These are phyloP conservation scores for Rhizophagus clarus DNA, from an alignment of 192 early-diverging fungal genomes.

Conservation along the genomic window DNA sequence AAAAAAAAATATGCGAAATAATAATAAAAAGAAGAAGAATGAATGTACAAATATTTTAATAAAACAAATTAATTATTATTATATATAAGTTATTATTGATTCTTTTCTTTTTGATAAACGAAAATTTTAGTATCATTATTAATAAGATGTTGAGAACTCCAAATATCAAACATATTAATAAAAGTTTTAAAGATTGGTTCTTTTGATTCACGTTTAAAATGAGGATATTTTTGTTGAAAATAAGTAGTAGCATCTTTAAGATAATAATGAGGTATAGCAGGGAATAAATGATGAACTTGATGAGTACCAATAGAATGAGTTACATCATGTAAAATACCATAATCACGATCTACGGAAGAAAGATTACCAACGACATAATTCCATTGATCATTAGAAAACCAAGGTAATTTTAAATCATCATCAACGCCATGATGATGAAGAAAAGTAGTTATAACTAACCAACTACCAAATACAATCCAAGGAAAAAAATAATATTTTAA, in stretches of 20 bases:
- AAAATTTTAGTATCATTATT: conserved; percentile 13
- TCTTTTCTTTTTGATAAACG: not conserved
- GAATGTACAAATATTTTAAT: too few relatives aligned
- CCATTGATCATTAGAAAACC: conserved; percentile 13
- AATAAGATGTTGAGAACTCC: conserved; percentile 5
- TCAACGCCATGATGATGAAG: conserved; percentile 18
- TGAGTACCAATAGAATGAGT: conserved; percentile 16
- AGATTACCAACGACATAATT: conserved; percentile 17
- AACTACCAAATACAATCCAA: not conserved
- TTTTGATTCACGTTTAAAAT: conserved; percentile 22
- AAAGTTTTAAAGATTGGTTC: conserved; percentile 20
- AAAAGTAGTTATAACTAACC: conserved; percentile 22
- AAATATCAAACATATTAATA: not conserved
- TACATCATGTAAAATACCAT: conserved; percentile 6
- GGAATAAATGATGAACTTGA: conserved; percentile 22
- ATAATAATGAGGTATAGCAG: conserved; percentile 20
- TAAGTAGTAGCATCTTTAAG: not conserved
- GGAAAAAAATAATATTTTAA: conserved; percentile 20
- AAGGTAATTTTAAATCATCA: conserved; percentile 13
- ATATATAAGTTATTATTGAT: not conserved
- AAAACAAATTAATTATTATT: too few relatives aligned
- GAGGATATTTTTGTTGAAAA: not conserved
- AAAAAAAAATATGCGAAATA: too few relatives aligned
- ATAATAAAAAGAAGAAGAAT: too few relatives aligned
- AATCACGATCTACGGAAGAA: conserved; percentile 10